Conservation (phyloP, 306 rosid species). For the Hippophae tibetana region DNA sequence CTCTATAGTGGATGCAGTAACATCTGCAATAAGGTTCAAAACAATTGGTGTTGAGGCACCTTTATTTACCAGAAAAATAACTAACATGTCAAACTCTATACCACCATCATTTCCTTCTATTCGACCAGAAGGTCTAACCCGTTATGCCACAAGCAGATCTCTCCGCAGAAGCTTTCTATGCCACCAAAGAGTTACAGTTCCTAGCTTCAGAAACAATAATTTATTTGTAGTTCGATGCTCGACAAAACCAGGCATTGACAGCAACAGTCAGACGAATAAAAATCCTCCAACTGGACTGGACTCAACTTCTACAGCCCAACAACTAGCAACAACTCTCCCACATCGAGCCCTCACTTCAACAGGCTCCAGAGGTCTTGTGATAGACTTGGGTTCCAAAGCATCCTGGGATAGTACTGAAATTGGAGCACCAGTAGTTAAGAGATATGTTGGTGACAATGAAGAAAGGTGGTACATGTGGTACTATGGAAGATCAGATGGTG, state of each 20-base stretch:
- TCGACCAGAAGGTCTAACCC: too few relatives aligned
- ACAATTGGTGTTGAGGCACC: too few relatives aligned
- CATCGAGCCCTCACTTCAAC: conserved; percentile 21
- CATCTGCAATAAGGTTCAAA: too few relatives aligned
- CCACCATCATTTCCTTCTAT: too few relatives aligned
- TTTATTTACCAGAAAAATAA: too few relatives aligned
- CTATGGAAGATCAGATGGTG: conserved; percentile 32
- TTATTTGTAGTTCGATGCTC: conserved; percentile 43
- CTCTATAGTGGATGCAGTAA: too few relatives aligned
- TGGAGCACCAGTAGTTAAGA: conserved; percentile 66
- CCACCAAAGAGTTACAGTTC: conserved; percentile 3
- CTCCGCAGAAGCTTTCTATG: too few relatives aligned
- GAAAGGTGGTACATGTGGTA: conserved; percentile 92
- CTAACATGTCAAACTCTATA: too few relatives aligned
- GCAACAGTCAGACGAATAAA: conserved; percentile 27
- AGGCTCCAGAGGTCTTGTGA: conserved; percentile 44
- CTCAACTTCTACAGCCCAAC: conserved; percentile 21
- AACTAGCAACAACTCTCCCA: conserved; percentile 12
- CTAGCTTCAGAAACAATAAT: conserved; percentile 18
- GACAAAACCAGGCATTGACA: conserved; percentile 45
- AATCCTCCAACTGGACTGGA: conserved; percentile 19
- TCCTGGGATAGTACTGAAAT: conserved; percentile 64
- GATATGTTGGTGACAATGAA: conserved; percentile 66
- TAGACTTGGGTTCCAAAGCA: conserved; percentile 41
- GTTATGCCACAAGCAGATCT: too few relatives aligned